Conservation (phyloP, 2,329 filamentous ascomycete genomes). For the Cladosporium colombiae region DNA sequence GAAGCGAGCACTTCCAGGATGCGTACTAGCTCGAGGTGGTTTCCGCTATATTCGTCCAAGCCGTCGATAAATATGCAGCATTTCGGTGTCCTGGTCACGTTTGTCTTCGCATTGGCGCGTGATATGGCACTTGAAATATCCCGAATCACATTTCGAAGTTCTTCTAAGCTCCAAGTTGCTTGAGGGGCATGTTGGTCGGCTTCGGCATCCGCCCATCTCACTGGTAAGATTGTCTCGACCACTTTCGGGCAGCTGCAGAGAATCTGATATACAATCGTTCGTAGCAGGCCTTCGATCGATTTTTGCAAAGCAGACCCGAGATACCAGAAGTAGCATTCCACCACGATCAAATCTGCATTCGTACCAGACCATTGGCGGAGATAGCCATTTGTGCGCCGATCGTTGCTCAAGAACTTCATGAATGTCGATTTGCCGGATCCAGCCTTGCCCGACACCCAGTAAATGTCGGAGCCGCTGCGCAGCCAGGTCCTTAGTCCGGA, state of each 20-base stretch:
- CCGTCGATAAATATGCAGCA: constrained; percentile 4
- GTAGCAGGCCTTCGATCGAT: neutral
- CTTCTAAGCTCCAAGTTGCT: too few species aligned
- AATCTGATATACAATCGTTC: neutral
- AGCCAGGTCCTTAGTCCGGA: neutral
- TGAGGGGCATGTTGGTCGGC: neutral
- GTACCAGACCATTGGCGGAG: neutral
- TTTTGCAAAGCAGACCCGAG: neutral
- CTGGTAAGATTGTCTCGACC: neutral
- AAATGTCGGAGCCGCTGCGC: neutral
- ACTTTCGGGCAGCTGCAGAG: neutral
- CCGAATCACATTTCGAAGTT: too few species aligned
- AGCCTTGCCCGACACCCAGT: constrained; percentile 10
- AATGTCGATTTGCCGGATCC: neutral
- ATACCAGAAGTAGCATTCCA: constrained; percentile 10
- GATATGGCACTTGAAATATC: too few species aligned
- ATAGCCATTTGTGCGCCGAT: neutral
- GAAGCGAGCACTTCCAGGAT: too few species aligned
- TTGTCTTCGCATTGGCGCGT: too few species aligned
- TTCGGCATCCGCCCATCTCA: neutral
- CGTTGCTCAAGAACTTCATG: neutral
- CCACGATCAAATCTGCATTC: neutral
- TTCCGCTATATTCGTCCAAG: neutral
- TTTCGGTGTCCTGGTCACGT: too few species aligned
- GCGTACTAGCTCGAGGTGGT: neutral